Percentiles rank a stretch among this genome's conserved stretches.
These are phyloP conservation scores for Alternaria gansuensis DNA, from an alignment of 2,329 filamentous ascomycete species.

Conservation along the genomic window DNA sequence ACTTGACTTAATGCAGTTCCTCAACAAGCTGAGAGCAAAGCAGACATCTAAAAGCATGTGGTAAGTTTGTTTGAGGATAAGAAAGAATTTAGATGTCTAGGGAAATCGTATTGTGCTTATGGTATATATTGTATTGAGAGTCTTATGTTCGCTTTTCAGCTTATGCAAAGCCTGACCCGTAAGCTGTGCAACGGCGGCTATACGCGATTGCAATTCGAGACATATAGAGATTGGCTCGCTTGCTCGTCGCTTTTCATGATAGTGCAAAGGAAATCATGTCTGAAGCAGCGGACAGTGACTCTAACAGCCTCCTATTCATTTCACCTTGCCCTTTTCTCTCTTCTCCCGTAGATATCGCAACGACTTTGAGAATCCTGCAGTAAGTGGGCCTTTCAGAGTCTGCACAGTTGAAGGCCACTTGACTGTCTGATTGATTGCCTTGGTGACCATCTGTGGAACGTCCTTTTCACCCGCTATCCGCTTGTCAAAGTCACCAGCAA, in stretches of 20 bases:
- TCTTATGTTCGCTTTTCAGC: slow-evolving; percentile 12
- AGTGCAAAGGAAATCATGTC: slow-evolving; percentile 29
- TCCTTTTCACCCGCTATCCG: slow-evolving; percentile 79
- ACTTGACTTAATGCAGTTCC: not conserved
- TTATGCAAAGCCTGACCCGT: slow-evolving; percentile 39
- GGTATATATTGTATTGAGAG: not conserved
- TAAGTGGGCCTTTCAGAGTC: slow-evolving; percentile 83
- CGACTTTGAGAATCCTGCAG: slow-evolving; percentile 74
- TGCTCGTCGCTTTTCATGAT: slow-evolving; percentile 27
- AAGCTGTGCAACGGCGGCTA: slow-evolving; percentile 24
- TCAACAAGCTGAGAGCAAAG: not conserved
- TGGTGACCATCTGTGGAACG: slow-evolving; percentile 74
- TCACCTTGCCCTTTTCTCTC: slow-evolving; percentile 55
- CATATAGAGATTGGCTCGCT: slow-evolving; percentile 16
- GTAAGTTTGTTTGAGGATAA: not conserved
- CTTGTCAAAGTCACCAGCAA: slow-evolving; percentile 85
- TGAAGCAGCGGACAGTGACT: not conserved
- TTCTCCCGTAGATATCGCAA: slow-evolving; percentile 86
- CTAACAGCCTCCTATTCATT: slow-evolving; percentile 17
- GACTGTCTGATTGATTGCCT: slow-evolving; percentile 86
- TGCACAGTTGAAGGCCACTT: slow-evolving; percentile 91
- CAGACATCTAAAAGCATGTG: not conserved
- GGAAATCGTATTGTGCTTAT: not conserved
- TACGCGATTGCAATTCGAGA: slow-evolving; percentile 15
- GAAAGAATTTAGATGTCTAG: not conserved